phyloP scores from a whole-genome alignment of 1,284 basidiomycete species.

The Violaceomyces palustris region DNA sequence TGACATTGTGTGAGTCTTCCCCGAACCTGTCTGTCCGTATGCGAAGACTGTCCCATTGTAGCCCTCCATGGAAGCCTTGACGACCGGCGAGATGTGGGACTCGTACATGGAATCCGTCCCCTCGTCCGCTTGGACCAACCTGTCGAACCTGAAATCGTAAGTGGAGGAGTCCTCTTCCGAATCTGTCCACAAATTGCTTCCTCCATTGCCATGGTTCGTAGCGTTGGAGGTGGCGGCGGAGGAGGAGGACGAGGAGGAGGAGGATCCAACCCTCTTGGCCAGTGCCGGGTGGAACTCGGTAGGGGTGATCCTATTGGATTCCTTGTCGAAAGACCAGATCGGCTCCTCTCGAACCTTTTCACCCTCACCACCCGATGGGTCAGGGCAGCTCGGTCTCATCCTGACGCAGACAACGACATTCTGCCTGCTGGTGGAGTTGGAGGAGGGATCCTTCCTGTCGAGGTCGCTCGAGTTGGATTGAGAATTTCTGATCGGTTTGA shows the following conservation, averaged over 20 bases:
- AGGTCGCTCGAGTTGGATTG: too few species aligned
- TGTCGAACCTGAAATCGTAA: slow-evolving; percentile 49
- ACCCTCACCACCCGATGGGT: slow-evolving; percentile 1
- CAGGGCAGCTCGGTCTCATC: slow-evolving; percentile 22
- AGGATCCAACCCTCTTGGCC: slow-evolving; percentile 39
- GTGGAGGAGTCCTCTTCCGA: slow-evolving; percentile 17
- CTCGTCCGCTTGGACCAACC: slow-evolving; percentile 24
- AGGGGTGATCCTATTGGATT: slow-evolving; percentile 31
- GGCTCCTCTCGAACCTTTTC: neutral
- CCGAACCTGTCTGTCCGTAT: slow-evolving; percentile 70
- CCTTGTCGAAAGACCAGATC: slow-evolving; percentile 37
- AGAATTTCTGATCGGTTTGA: slow-evolving; percentile 6
- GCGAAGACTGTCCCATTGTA: slow-evolving; percentile 94
- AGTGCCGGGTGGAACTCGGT: slow-evolving; percentile 47
- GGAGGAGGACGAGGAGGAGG: slow-evolving; percentile 9
- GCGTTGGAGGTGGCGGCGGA: slow-evolving; percentile 2
- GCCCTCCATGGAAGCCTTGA: slow-evolving; percentile 82
- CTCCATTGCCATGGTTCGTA: slow-evolving; percentile 7
- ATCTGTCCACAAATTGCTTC: too few species aligned
- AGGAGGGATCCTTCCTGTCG: too few species aligned
- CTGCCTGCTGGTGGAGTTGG: slow-evolving; percentile 17
- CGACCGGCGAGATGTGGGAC: slow-evolving; percentile 56
- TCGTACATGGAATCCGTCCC: slow-evolving; percentile 52
- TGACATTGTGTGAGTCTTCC: slow-evolving; percentile 74
- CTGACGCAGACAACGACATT: slow-evolving; percentile 51